Percentiles rank a stretch among this genome's conserved stretches.
Evolutionary conservation across 768 basidiomycete species (phyloP).

Genomic region (Tylopilus sp.): DNA sequence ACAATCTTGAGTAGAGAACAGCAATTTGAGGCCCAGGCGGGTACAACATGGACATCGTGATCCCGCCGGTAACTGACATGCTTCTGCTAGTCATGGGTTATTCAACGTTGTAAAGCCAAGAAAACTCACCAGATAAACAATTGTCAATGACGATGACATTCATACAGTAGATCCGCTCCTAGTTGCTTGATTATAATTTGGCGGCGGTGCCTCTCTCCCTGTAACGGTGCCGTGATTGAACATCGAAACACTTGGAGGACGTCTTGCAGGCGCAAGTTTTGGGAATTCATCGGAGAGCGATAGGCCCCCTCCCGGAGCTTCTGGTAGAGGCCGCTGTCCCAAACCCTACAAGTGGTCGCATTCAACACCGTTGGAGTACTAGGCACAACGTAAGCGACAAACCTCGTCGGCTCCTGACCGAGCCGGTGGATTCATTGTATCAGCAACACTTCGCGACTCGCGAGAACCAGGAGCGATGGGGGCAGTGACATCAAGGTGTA

Average conservation of each 20-base stretch:
- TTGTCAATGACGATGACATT: background rate
- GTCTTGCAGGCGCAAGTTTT: constrained; percentile 8
- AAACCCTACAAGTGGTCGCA: background rate
- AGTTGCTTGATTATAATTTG: constrained; percentile 23
- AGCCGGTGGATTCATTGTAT: background rate
- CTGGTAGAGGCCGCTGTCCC: constrained; percentile 24
- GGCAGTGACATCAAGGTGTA: constrained; percentile 2
- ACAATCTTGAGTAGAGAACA: too few species aligned
- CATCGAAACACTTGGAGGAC: background rate
- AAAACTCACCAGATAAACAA: background rate
- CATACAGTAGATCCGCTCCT: background rate
- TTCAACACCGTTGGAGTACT: background rate
- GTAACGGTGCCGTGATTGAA: constrained; percentile 12
- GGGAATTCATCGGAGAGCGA: constrained; percentile 14
- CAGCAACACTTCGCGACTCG: constrained; percentile 11
- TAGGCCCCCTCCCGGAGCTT: constrained; percentile 20
- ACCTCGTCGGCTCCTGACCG: constrained; percentile 19
- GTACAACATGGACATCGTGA: too few species aligned
- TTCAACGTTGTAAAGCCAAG: too few species aligned
- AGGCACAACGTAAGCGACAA: background rate
- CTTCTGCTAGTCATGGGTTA: too few species aligned
- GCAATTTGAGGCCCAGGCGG: too few species aligned
- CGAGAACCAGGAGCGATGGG: background rate
- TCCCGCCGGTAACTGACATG: too few species aligned
- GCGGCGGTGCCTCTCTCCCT: constrained; percentile 20